Evolutionary conservation across 75 land plant genomes (phyloP).

Genomic region (Selaginella moellendorffii): DNA sequence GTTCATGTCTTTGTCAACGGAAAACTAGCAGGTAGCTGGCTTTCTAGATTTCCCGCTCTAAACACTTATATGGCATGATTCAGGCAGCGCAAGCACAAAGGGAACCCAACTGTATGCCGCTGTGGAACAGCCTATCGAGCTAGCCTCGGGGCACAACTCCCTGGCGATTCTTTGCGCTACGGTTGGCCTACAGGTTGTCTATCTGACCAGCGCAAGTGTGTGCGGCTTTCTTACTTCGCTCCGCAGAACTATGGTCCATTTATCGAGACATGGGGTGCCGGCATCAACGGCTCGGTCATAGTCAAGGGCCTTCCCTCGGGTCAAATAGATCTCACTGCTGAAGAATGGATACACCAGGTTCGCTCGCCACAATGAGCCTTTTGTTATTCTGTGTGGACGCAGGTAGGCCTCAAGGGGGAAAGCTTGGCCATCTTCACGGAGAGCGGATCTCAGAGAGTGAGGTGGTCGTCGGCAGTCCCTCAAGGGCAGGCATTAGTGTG

Average conservation of each 20-base stretch:
- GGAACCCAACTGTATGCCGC: background rate
- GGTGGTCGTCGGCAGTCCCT: constrained; percentile 15
- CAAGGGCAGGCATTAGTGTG: background rate
- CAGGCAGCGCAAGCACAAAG: background rate
- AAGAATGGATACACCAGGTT: constrained; percentile 59
- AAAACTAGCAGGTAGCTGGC: constrained; percentile 43
- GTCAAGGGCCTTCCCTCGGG: constrained; percentile 41
- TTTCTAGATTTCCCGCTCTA: too few species aligned
- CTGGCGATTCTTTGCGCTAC: constrained; percentile 50
- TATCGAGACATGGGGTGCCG: constrained; percentile 64
- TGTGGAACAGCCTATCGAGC: constrained; percentile 22
- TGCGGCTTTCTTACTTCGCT: too few species aligned
- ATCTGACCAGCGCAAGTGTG: background rate
- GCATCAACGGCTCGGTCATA: constrained; percentile 39
- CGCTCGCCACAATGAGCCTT: too few species aligned
- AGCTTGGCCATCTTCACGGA: background rate
- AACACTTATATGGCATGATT: too few species aligned
- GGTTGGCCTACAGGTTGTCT: constrained; percentile 54
- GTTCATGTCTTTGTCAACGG: constrained; percentile 55
- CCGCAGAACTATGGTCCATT: constrained; percentile 56
- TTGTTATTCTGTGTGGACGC: background rate
- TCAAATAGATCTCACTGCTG: constrained; percentile 29
- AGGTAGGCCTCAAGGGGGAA: background rate
- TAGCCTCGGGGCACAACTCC: constrained; percentile 32
- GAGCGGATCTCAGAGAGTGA: constrained; percentile 19